These are phyloP conservation scores for Achaetomiella virescens DNA, from an alignment of 495 filamentous ascomycete species.

Conservation along the genomic window DNA sequence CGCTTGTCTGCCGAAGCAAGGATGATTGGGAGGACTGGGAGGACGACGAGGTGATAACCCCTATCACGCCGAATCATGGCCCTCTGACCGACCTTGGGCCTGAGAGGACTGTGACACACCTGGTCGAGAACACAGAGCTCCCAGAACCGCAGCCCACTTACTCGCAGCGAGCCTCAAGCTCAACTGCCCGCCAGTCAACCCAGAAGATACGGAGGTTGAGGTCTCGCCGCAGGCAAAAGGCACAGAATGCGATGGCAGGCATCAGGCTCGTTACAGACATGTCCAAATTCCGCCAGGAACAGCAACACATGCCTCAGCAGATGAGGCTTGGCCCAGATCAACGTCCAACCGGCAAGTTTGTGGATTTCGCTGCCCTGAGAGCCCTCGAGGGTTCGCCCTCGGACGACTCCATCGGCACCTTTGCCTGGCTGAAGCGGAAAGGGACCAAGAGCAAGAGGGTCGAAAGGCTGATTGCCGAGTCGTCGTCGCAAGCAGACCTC, in stretches of 20 bases:
- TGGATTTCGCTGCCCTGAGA: constrained; percentile 44
- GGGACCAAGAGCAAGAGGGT: constrained; percentile 27
- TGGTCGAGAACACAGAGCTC: constrained; percentile 10
- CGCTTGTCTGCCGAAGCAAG: constrained; percentile 12
- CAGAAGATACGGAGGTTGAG: constrained; percentile 36
- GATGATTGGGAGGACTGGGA: constrained; percentile 48
- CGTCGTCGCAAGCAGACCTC: constrained; percentile 43
- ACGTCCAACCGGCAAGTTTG: constrained; percentile 38
- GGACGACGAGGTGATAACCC: constrained; percentile 32
- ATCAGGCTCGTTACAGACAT: constrained; percentile 62
- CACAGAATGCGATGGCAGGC: constrained; percentile 52
- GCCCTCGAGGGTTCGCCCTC: constrained; percentile 41
- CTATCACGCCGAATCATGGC: constrained; percentile 18
- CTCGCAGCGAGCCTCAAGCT: constrained; percentile 14
- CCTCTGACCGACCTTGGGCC: constrained; percentile 13
- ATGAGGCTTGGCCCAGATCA: constrained; percentile 10
- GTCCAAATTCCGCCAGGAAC: constrained; percentile 33
- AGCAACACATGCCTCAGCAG: constrained; percentile 22
- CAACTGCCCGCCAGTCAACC: constrained; percentile 27
- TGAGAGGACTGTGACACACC: constrained; percentile 11
- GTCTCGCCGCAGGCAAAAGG: constrained; percentile 46
- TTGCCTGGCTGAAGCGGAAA: constrained; percentile 40
- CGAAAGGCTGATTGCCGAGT: constrained; percentile 17
- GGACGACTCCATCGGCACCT: constrained; percentile 37
- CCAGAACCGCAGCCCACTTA: constrained; percentile 5